These are phyloP conservation scores for Sporothrix inflata DNA, from an alignment of 2,329 filamentous ascomycete species.

Conservation along the genomic window DNA sequence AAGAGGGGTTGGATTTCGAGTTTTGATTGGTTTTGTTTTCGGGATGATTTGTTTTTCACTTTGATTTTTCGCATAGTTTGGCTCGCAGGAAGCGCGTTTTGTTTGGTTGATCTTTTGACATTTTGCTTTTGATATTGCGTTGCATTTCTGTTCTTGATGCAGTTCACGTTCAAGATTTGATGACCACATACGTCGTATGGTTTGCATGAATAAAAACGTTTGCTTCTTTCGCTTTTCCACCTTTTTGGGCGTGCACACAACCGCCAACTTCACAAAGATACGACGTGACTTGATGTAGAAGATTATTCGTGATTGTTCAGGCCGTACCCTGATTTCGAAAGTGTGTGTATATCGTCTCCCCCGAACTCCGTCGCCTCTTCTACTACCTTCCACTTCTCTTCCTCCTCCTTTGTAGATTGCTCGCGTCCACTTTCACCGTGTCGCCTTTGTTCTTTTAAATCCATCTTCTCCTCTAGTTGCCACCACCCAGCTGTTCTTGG, in stretches of 20 bases:
- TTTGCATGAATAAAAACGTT: conserved; percentile 6
- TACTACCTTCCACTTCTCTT: not conserved
- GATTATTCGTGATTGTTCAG: not conserved
- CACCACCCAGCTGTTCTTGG: conserved; percentile 95
- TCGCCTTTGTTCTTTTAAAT: not conserved
- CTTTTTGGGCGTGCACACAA: not conserved
- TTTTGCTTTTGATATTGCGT: not conserved
- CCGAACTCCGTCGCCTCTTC: not conserved
- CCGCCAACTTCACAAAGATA: not conserved
- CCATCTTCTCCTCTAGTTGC: not conserved
- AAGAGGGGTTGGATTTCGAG: not conserved
- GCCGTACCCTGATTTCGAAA: not conserved
- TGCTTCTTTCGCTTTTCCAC: not conserved
- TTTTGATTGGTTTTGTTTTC: conserved; percentile 4
- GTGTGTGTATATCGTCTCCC: conserved; percentile 6
- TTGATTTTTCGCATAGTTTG: not conserved
- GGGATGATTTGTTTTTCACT: not conserved
- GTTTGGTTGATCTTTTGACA: not conserved
- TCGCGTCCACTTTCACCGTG: not conserved
- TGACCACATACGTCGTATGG: not conserved
- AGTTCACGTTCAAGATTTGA: conserved; percentile 11
- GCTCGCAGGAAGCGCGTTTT: not conserved
- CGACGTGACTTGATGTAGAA: not conserved
- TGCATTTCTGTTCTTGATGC: not conserved
- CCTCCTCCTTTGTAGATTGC: not conserved